Base-by-base conservation (phyloP, 2,329 filamentous ascomycete species). In the Trichophyton benhamiae region DNA sequence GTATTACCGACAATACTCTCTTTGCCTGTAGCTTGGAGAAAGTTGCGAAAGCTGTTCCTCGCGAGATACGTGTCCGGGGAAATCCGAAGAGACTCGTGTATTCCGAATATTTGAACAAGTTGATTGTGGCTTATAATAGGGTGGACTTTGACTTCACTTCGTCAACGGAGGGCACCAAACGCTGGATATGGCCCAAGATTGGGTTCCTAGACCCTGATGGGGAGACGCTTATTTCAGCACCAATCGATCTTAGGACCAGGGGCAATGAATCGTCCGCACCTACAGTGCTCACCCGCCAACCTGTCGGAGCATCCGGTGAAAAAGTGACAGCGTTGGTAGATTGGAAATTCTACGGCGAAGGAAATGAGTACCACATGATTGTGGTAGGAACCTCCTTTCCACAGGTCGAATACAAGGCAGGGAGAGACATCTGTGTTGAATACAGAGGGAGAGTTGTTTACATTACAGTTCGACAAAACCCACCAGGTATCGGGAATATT, bases 61-160 rank as follows among this genome's bases (percentile, higher is more conserved):
- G 75, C 38, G 71, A 72, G 15, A 72, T 76, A 33, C 67, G 68
- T 25, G 59, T 78, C 11, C 72, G 72, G 46, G 77, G 76, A n/a
- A 74, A 71, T 17, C 75, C 77, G 7, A 73, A 68, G 64, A 73
- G 72, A 61, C 61, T 80, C 8, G 68, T 75, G 8, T 81, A 80
- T 67, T 77, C 79, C 8, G 67, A 71, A 11, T 70, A 73, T 58
- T 68, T 80, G 8, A 72, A 74, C 11, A 77, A 76, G 63, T 72
- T 84, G 30, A 75, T 83, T 36, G 76, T 81, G 11, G 78, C 78
- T 22, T 80, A 76, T 63, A 71, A 68, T 42, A 66, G 66, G 20
- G 67, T 66, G 2, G 67, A 70, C 53, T 58, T 42, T n/a, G 55
- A 58, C 33, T 62, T 66, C 4, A 67, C 72, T 25, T 64, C 66